phyloP scores from a whole-genome alignment of 2,329 filamentous ascomycete species.

The Bisporella sp. region DNA sequence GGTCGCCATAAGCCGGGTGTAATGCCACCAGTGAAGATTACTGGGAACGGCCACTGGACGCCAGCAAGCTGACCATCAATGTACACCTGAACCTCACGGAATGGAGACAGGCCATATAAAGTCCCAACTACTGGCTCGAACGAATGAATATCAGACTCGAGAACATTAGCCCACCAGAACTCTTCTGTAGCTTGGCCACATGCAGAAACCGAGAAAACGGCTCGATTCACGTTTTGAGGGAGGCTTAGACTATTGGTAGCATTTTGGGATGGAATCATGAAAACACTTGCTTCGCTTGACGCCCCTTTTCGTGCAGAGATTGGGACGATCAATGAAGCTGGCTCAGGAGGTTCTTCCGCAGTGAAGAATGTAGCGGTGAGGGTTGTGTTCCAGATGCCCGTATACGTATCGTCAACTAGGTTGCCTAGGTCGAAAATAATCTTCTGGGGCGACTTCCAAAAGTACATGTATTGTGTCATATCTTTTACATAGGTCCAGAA shows the following conservation, averaged over 20 bases:
- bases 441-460: conserved; percentile 65
- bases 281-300: conserved; percentile 53
- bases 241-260: conserved; percentile 55
- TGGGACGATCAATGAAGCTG: conserved; percentile 62
- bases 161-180: conserved; percentile 80
- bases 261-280: conserved; percentile 55
- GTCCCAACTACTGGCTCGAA: conserved; percentile 51
- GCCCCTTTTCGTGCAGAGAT: conserved; percentile 49
- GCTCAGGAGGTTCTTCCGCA: conserved; percentile 32
- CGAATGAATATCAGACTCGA: conserved; percentile 49
- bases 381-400: conserved; percentile 65
- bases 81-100: conserved; percentile 69
- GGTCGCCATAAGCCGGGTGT: conserved; percentile 72
- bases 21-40: conserved; percentile 77
- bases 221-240: conserved; percentile 59
- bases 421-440: conserved; percentile 78
- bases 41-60: conserved; percentile 73
- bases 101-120: conserved; percentile 63
- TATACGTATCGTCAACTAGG: conserved; percentile 63
- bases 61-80: conserved; percentile 70
- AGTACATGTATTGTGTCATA: conserved; percentile 60
- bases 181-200: conserved; percentile 72
- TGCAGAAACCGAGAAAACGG: conserved; percentile 69
- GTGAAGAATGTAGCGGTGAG: conserved; percentile 67
- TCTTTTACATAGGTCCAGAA: conserved; percentile 74